These are phyloP conservation scores for Dictyostelium firmibasis DNA, from an alignment of 78 protist genomes.

Conservation along the genomic window DNA sequence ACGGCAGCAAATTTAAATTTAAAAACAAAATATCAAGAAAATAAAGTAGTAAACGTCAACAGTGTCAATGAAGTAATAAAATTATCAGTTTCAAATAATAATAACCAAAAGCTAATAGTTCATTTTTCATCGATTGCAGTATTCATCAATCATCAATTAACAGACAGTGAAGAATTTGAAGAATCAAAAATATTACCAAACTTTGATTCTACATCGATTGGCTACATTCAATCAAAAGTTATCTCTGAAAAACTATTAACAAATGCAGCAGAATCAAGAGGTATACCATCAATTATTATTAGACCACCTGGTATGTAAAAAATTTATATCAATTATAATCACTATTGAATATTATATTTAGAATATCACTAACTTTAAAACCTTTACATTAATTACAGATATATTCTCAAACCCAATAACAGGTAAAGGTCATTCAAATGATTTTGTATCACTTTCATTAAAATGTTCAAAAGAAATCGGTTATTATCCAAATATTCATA, in stretches of 20 bases:
- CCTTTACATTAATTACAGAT: neutral
- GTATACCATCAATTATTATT: neutral
- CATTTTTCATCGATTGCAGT: constrained; percentile 33
- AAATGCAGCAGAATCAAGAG: neutral
- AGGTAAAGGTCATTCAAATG: neutral
- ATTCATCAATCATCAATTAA: neutral
- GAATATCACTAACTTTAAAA: too few relatives aligned
- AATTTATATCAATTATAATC: too few relatives aligned
- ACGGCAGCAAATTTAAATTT: constrained; percentile 30
- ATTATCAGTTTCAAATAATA: neutral
- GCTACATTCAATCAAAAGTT: constrained; percentile 50
- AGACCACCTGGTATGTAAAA: neutral
- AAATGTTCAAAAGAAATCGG: neutral
- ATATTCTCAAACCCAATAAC: neutral
- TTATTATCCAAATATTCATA: neutral
- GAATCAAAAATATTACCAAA: neutral
- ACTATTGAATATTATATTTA: too few relatives aligned
- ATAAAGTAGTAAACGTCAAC: neutral
- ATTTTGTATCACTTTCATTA: neutral
- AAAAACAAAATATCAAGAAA: too few relatives aligned
- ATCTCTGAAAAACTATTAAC: constrained; percentile 3
- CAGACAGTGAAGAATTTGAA: neutral
- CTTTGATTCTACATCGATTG: neutral
- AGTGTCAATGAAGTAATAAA: neutral
- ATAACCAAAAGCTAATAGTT: neutral